Base-by-base conservation (phyloP, 192 early-diverging fungal genomes). In the Lobosporangium transversale region DNA sequence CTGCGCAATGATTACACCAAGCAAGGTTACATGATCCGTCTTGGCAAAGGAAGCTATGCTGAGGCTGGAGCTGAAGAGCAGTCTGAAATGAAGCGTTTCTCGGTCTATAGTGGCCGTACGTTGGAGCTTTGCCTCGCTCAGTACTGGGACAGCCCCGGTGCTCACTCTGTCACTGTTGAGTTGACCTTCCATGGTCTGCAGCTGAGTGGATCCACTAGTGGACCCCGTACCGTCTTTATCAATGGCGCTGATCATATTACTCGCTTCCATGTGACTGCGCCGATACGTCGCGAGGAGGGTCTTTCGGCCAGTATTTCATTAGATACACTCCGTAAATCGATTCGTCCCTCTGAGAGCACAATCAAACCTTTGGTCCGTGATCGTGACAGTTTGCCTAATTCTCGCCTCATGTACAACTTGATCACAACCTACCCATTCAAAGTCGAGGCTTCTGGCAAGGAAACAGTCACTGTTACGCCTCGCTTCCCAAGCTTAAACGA, bases 121-220 rank as follows among this genome's bases (percentile, higher is more conserved):
- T 70, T 97, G 29, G 96, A 99, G 78, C 44, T 90, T 32, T 86
- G 90, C 59, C 53, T 98, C 35, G 94, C 94, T 2, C 95, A 95
- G 73, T 96, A 93, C 80, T 99, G 97, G 95, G 91, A 88, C 45
- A 85, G 87, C 58, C 79, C 91, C 27, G 94, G 87, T 29, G 67
- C 80, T 14, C 91, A 94, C 62, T 73, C 79, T 26, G 76, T 97
- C 11, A 86, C 88, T 27, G 69, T 95, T 12, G 82, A 87, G 18
- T 42, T 97, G 14, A 83, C 84, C n/a, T 97, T 98, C 80, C 89
- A 91, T 64, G 94, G 94, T 20, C 84, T 96, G 40, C 79, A 84
- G 48, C 32, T 91, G 29, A 64, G 67, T 4, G 81, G 81, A 18
- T 53, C 85, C 17, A 61, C 80, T 35, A 79, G 78, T 70, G 70